These are phyloP conservation scores for Exophiala spinifera DNA, from an alignment of 2,329 filamentous ascomycete species.

Conservation along the genomic window DNA sequence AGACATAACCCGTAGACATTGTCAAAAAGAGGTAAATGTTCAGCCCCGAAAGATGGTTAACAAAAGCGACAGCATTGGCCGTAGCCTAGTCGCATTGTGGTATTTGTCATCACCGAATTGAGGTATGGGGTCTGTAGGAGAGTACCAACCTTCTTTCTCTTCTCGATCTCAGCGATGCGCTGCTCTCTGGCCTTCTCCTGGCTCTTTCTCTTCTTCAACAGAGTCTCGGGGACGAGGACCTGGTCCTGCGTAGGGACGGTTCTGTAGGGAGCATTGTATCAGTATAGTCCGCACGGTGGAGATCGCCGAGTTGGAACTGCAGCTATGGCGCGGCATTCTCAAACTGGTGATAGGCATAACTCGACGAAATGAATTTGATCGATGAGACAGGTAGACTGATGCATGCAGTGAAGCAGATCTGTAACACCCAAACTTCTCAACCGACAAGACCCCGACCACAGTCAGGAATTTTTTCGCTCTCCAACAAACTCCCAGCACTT, in stretches of 20 bases:
- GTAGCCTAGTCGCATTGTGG: slow-evolving; percentile 86
- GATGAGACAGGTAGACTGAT: slow-evolving; percentile 52
- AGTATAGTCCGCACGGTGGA: slow-evolving; percentile 78
- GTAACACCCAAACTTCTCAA: slow-evolving; percentile 55
- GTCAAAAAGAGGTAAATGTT: slow-evolving; percentile 37
- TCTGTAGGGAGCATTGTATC: slow-evolving; percentile 56
- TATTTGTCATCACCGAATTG: slow-evolving; percentile 79
- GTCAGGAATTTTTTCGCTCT: slow-evolving; percentile 48
- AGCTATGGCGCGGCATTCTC: slow-evolving; percentile 89
- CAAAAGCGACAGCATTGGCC: slow-evolving; percentile 93
- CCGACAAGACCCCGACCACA: slow-evolving; percentile 68
- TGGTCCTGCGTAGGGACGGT: slow-evolving; percentile 91
- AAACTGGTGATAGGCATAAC: slow-evolving; percentile 66
- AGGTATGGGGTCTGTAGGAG: slow-evolving; percentile 35
- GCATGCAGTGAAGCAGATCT: slow-evolving; percentile 12
- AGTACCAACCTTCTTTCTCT: slow-evolving; percentile 82
- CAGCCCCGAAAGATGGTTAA: slow-evolving; percentile 99
- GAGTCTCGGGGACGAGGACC: slow-evolving; percentile 96
- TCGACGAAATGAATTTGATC: slow-evolving; percentile 78
- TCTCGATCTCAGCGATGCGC: slow-evolving; percentile 71
- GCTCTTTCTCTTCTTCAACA: slow-evolving; percentile 99
- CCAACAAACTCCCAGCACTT: slow-evolving; percentile 26
- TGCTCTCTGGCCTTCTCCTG: slow-evolving; percentile 98
- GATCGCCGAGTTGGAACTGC: slow-evolving; percentile 89
- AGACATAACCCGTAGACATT: slow-evolving; percentile 29